Evolutionary conservation across 176 grass and related monocot species (phyloP).

Genomic region (Raddia guianensis): DNA sequence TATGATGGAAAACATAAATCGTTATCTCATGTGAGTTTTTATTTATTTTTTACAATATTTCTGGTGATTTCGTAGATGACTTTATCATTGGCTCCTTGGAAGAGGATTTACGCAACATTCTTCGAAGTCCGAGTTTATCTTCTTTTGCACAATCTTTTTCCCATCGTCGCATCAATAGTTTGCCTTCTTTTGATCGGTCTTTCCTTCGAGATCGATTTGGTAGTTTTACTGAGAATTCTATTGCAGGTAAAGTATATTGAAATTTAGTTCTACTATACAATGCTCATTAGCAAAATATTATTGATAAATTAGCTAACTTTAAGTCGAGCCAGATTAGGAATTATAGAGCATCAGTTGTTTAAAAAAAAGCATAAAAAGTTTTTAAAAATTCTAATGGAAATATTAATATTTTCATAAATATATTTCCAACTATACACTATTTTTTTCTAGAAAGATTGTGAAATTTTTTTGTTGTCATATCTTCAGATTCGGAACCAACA

Average conservation of each 20-base stretch:
- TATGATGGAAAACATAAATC: slow-evolving; percentile 7
- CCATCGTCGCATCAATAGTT: slow-evolving; percentile 51
- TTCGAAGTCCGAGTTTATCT: slow-evolving; percentile 38
- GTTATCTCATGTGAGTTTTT: slow-evolving; percentile 4
- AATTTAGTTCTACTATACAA: slow-evolving; percentile 2
- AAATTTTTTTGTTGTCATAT: slow-evolving; percentile 13
- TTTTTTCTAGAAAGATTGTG: background rate
- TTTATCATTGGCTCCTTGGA: slow-evolving; percentile 30
- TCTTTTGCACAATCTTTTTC: slow-evolving; percentile 26
- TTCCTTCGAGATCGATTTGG: slow-evolving; percentile 35
- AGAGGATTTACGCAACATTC: slow-evolving; percentile 41
- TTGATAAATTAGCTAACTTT: background rate
- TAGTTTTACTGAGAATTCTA: slow-evolving; percentile 38
- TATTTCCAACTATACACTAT: background rate
- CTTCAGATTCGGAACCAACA: slow-evolving; percentile 46
- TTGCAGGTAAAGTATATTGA: slow-evolving; percentile 42
- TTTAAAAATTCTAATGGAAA: background rate
- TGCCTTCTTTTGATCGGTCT: slow-evolving; percentile 44
- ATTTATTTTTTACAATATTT: background rate
- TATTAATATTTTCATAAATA: background rate
- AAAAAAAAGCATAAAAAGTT: too few relatives aligned
- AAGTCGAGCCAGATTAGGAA: background rate
- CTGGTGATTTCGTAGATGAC: slow-evolving; percentile 28
- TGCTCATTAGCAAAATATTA: background rate
- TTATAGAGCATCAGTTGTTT: background rate